These are phyloP conservation scores for Globisporangium paddicum DNA, from an alignment of 352 stramenopile species.

Conservation along the genomic window DNA sequence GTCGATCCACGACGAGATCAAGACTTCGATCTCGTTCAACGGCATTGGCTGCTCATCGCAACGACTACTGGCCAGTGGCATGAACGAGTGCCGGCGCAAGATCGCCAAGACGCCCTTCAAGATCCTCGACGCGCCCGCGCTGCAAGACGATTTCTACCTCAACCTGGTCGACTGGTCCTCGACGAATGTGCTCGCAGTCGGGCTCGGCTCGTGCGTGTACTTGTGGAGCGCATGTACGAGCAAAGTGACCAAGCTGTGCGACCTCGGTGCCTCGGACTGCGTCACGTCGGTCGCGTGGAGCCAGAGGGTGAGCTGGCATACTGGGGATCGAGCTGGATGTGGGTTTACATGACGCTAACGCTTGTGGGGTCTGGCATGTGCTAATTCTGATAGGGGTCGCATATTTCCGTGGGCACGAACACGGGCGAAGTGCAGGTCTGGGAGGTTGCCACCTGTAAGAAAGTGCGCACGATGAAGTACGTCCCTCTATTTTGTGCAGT, in stretches of 20 bases:
- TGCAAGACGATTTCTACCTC: constrained; percentile 98
- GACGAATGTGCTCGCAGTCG: constrained; percentile 94
- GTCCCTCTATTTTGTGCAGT: constrained; percentile 7
- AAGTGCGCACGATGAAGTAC: constrained; percentile 88
- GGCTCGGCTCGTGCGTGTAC: constrained; percentile 92
- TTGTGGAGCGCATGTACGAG: constrained; percentile 92
- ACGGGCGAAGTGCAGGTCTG: constrained; percentile 94
- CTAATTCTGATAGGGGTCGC: constrained; percentile 49
- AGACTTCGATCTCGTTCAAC: constrained; percentile 43
- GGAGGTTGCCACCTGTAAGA: constrained; percentile 88
- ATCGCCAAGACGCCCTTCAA: constrained; percentile 96
- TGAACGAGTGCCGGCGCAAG: constrained; percentile 41
- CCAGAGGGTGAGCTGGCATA: constrained; percentile 47
- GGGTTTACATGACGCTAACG: neutral
- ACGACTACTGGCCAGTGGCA: constrained; percentile 16
- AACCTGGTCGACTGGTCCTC: constrained; percentile 98
- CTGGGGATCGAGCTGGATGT: neutral
- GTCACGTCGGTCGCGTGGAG: constrained; percentile 95
- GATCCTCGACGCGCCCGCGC: constrained; percentile 94
- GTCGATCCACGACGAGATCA: constrained; percentile 53
- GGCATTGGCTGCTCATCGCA: constrained; percentile 37
- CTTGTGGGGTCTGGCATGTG: neutral
- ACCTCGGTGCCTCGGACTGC: constrained; percentile 69
- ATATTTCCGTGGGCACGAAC: constrained; percentile 93
- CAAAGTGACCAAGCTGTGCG: constrained; percentile 94